Base-by-base conservation (phyloP, 1,139 yeast species). In the Nakaseomyces kungkrabaensis region DNA sequence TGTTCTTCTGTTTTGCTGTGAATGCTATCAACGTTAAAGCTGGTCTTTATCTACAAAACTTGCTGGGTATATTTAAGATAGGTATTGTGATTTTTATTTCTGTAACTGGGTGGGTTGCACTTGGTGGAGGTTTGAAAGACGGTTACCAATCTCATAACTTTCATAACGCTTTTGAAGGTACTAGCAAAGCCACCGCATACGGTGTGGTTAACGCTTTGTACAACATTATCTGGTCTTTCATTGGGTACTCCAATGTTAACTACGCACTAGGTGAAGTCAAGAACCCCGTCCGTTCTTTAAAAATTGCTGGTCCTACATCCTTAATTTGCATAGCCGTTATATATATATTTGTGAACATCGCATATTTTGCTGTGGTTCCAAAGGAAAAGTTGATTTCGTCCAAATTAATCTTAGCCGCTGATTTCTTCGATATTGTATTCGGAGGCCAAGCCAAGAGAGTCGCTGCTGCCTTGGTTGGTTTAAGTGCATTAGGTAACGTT, bases 81-180 rank as follows among this genome's bases (percentile, higher is more conserved):
- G 80, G 72, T 25, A 80, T 85, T 61, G 79, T 86, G 47, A 59
- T 81, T 26, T 75, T 85, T 61, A 85, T 86, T 55, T 73, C 84
- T 32, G 74, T 85, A 43, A 79, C 87, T 44, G 95, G 95, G n/a
- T 83, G 89, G 85, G 88, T 83, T 31, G 94, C 90, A 2, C 73
- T 85, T 48, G 87, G 82, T 49, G 87, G 86, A 36, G 85, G 87
- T 26, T 71, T 78, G 54, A 75, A 78, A 53, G 69, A 71, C 48
- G 74, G 76, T 42, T 68, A 67, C 63, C 55, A 72, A 71, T 54
- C 82, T 82, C 78, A 79, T 56, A 83, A 83, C 62, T 83, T 84
- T 66, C 58, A 61, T 37, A 65, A 84, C 61, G 79, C 88, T 2
- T 85, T 85, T 60, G 68, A 62, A 4, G 86, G 87, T 41, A 66